These are phyloP conservation scores for Diaporthe longicolla DNA, from an alignment of 2,329 filamentous ascomycete species.

Conservation along the genomic window DNA sequence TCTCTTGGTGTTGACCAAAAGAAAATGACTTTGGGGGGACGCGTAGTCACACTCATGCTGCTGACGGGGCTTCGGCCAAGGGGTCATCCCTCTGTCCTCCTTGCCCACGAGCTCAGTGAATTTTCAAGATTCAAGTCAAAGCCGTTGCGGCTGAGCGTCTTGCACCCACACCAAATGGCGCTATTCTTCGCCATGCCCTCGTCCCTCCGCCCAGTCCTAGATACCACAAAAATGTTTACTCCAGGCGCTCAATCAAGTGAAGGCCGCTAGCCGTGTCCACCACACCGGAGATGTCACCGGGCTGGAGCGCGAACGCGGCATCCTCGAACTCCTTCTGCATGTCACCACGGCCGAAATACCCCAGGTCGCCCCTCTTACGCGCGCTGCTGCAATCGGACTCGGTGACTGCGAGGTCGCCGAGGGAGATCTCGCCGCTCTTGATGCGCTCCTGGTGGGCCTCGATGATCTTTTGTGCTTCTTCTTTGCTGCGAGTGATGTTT, in stretches of 20 bases:
- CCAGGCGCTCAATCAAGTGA: slow-evolving; percentile 87
- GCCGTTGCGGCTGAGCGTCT: slow-evolving; percentile 6
- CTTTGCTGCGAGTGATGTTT: slow-evolving; percentile 88
- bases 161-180: slow-evolving; percentile 3
- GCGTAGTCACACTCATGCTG: slow-evolving; percentile 41
- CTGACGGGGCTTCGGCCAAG: slow-evolving; percentile 46
- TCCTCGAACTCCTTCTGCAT: slow-evolving; percentile 99
- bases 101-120: background rate
- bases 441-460: slow-evolving; percentile 83
- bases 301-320: slow-evolving; percentile 89
- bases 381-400: slow-evolving; percentile 98
- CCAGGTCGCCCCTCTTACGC: slow-evolving; percentile 92
- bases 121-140: slow-evolving; percentile 10
- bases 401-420: slow-evolving; percentile 87
- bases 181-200: background rate
- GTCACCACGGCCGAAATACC: slow-evolving; percentile 92
- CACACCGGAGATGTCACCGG: slow-evolving; percentile 87
- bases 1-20: slow-evolving; percentile 1
- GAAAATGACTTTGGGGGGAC: background rate
- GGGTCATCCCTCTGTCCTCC: slow-evolving; percentile 75
- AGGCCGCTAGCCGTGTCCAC: slow-evolving; percentile 95
- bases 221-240: slow-evolving; percentile 60
- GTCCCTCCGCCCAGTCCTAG: background rate
- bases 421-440: slow-evolving; percentile 73
- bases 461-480: slow-evolving; percentile 86